Evolutionary conservation across 257 asterid genomes (phyloP).

Genomic region (Knoxia roxburghii): DNA sequence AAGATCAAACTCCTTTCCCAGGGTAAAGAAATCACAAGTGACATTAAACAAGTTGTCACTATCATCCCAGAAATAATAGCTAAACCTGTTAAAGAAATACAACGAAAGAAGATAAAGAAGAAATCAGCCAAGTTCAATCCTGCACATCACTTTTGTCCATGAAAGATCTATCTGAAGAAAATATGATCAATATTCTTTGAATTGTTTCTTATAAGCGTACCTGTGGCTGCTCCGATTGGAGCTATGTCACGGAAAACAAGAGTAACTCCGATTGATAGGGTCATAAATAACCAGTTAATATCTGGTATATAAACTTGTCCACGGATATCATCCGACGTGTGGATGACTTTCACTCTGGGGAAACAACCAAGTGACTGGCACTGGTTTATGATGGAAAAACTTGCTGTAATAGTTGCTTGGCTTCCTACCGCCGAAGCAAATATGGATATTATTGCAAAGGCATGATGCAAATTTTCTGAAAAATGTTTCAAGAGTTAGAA

Average conservation of each 20-base stretch:
- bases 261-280: slow-evolving; percentile 63
- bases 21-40: slow-evolving; percentile 71
- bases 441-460: slow-evolving; percentile 64
- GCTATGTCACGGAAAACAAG: slow-evolving; percentile 61
- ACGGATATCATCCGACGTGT: slow-evolving; percentile 67
- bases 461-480: slow-evolving; percentile 67
- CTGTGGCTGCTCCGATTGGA: slow-evolving; percentile 71
- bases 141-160: not conserved
- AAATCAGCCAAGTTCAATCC: not conserved
- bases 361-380: slow-evolving; percentile 84
- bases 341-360: slow-evolving; percentile 86
- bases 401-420: slow-evolving; percentile 93
- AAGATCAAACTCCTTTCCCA: slow-evolving; percentile 58
- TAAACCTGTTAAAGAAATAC: slow-evolving; percentile 44
- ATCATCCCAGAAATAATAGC: slow-evolving; percentile 65
- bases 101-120: not conserved
- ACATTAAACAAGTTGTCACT: slow-evolving; percentile 86
- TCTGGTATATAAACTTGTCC: slow-evolving; percentile 94
- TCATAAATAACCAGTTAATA: slow-evolving; percentile 81
- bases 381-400: slow-evolving; percentile 91
- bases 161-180: too few species aligned
- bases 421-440: slow-evolving; percentile 97
- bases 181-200: not conserved
- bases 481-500: slow-evolving; percentile 22
- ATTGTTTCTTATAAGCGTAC: slow-evolving; percentile 24